Base-by-base conservation (phyloP, 164 flowering plant species). In the Cinnamomum chago region DNA sequence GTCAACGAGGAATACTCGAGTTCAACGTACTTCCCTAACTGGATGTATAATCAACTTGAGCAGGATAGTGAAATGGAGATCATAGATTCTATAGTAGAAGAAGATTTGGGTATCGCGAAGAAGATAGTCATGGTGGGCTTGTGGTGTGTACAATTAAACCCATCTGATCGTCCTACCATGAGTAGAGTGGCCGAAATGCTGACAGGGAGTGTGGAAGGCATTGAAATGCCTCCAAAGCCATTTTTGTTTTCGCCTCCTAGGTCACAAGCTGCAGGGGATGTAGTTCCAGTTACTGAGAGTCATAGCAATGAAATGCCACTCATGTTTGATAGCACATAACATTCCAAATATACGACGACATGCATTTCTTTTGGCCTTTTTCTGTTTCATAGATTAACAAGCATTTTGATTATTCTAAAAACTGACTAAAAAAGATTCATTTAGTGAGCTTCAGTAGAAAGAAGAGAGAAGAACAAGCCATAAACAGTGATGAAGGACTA, bases 121-220 rank as follows among this genome's bases (percentile, higher is more conserved):
- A 74, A 70, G 71, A 78, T 74, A 74, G 71, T 71, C 18, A 52
- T 70, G 80, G 78, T 67, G 47, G 81, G 78, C 69, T 58, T 78
- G 18, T 75, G 81, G 77, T 78, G 77, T 55, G 74, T 78, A 40
- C 76, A 78, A 22, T 58, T 74, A 33, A 70, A 35, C 15, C 77
- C 78, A 9, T 25, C 20, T 2, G 76, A 72, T 35, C 78, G 77
- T 15, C 78, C 75, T 0, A 60, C 77, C 5, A 75, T 72, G 75
- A 70, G 33, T 0, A 67, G 40, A 50, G 78, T 75, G 12, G 28
- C 75, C 64, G 81, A 79, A 15, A 79, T 79, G 81, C 58, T 79
- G 15, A 22, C 10, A 1, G 78, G 81, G 3, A 72, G 67, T 55
- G 68, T 35, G 62, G 77, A 78, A 55, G 72, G 71, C 50, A 65